Base-by-base conservation (phyloP, 2,329 filamentous ascomycete species). In the Epichloe bromicola region DNA sequence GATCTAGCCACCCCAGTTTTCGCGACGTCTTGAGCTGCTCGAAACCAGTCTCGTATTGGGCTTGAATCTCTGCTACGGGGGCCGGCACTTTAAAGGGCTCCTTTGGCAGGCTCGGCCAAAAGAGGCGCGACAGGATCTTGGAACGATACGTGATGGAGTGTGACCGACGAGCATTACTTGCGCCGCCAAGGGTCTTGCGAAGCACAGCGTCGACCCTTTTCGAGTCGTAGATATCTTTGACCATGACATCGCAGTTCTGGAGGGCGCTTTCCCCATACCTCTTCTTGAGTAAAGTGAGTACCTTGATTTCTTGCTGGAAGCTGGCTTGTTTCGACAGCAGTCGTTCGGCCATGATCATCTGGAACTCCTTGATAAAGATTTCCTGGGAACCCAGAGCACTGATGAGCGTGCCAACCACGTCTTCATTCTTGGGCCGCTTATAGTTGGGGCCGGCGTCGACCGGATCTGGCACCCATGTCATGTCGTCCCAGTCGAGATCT, bases 171-270 rank as follows among this genome's bases (percentile, higher is more conserved):
- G 53, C 52, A 2, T 54, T 51, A 14, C 51, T 39, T 37, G 46
- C 51, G 3, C 49, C 56, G 20, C 19, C 19, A 19, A 68, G 53
- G 52, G 62, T 65, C 51, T 74, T 75, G 41, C 80, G 73, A 45
- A 95, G 80, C 12, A 76, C 71, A 7, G 74, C 70, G 62, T 96
- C 86, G 53, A 94, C 79, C 41, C 80, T 77, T 54, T 77, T 76
- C 1, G 89, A 95, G 61, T 96, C 90, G 57, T 86, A 78, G 37
- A 97, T 86, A 64, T 98, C 93, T 56, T 85, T 87, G 52, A 98
- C 79, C 93, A 98, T 98, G 60, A 98, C 93, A 63, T 98, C 91
- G 66, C 90, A 96, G 46, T 87, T 86, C 64, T 97, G 93, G 44
- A 98, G 72, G 15, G 88, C 82, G 30, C 79, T 76, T 57, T 96